Base-by-base conservation (phyloP, 2,329 filamentous ascomycete genomes). In the Ophiostoma sp. region DNA sequence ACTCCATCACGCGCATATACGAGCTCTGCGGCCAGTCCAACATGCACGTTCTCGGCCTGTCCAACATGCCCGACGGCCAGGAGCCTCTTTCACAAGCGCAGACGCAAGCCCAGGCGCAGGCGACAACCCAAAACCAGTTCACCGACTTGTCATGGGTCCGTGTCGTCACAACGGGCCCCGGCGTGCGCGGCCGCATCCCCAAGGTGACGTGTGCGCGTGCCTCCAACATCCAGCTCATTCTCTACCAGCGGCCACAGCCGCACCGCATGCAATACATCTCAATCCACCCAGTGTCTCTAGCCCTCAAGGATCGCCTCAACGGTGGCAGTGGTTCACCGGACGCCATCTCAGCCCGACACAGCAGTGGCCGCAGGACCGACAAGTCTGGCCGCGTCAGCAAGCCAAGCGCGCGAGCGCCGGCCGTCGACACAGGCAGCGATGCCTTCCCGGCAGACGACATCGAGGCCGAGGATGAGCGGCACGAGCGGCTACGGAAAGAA, bases 241-340 rank as follows among this genome's bases (percentile, higher is more conserved):
- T 96, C 69, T 99, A 96, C 78, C 88, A 97, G 74, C 85, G 93
- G 64, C 95, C 95, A 0, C 85, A 90, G 68, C 94, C 95, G 0
- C 87, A 85, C 44, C 86, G 88, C 68, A 98, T 99, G 95, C 94
- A 99, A 78, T 99, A 98, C 77, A 89, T 98, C 73, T 99, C 95
- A 0, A 82, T 97, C 27, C 86, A 87, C 41, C 94, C 95, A 0
- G 98, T 99, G 66, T 89, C 93, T 0, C 83, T 99, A 58, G 93
- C 93, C 0, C 81, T 99, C 14, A 91, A 85, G 2, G 90, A 94
- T 75, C 92, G 94, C 73, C 80, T 80, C 14, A 52, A 69, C 52
- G 63, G 77, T 7, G 49, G 64, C 64, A 5, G 14, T 52, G 44
- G 27, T 27, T 27, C 27, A 27, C 27, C 27, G 27, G 27, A 27